Evolutionary conservation across 345 rosid genomes (phyloP).

Genomic region (Cardiospermum halicacabum): DNA sequence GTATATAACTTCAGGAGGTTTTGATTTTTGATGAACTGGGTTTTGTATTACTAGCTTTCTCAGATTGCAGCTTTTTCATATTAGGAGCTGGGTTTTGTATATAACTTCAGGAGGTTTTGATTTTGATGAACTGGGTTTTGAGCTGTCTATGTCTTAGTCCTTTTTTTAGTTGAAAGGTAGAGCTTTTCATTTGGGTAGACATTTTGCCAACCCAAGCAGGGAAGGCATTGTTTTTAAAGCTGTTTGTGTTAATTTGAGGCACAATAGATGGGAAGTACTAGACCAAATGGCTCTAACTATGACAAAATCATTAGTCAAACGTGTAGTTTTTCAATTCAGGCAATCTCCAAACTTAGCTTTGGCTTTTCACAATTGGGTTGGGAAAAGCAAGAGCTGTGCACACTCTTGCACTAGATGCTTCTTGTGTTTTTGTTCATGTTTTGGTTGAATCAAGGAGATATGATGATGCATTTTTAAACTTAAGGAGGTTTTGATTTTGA

Average conservation of each 20-base stretch:
- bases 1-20: no score
- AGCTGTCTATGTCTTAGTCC: constrained; percentile 27
- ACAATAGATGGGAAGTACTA: constrained; percentile 59
- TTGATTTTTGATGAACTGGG: no score
- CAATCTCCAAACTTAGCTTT: constrained; percentile 51
- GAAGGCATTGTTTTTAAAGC: constrained; percentile 52
- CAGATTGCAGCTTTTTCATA: no score
- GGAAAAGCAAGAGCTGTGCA: constrained; percentile 20
- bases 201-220: constrained; percentile 29
- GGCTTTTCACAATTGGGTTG: constrained; percentile 54
- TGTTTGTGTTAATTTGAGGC: constrained; percentile 49
- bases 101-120: constrained; percentile 4
- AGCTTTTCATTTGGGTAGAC: constrained; percentile 40
- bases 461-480: constrained; percentile 45
- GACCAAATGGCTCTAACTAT: constrained; percentile 36
- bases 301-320: constrained; percentile 37
- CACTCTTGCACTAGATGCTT: constrained; percentile 38
- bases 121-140: constrained; percentile 19
- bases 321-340: constrained; percentile 45
- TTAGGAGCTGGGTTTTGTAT: background rate
- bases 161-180: constrained; percentile 23
- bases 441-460: constrained; percentile 42
- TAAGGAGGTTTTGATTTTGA: no score
- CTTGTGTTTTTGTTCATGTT: constrained; percentile 47
- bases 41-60: no score